Base-by-base conservation (phyloP, 805 yeast genomes). In the Teunomyces aglyptinius region DNA sequence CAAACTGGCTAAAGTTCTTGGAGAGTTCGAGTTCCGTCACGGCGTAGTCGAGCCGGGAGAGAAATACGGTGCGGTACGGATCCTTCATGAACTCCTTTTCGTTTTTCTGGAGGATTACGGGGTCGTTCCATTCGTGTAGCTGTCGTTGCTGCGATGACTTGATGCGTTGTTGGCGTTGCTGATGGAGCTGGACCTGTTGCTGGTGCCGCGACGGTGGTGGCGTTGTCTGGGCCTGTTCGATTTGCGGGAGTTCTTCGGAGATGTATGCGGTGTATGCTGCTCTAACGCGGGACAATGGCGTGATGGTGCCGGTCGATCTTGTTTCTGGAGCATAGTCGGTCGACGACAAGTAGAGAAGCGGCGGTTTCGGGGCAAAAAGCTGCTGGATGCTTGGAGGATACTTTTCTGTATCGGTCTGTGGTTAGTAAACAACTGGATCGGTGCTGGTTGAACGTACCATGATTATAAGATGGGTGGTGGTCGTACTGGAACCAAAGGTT, bases 41-140 rank as follows among this genome's bases (percentile, higher is more conserved):
- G 3, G 68, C 65, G 58, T 85, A 90, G 40, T 80, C 80, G 38
- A 92, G 65, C 44, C 97, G 70, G 0, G 86, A 85, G 5, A 92
- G 76, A 60, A 94, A 89, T 3, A 92, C 73, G 0, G 97, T 92
- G 49, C 74, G 71, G 58, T 77, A 82, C 1, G 97, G 96, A 58
- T 89, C 95, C 47, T 67, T 47, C 55, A 59, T 60, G 24, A 59
- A 53, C 16, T 52, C 58, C 29, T 50, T 49, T 49, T 73, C 76
- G 18, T 60, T 56, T 26, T 53, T 53, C 18, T 59, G 46, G 12
- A 73, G 55, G 11, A 65, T 54, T 20, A 65, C 64, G 1, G 63
- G 58, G 44, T 64, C 64, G 46, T 65, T 53, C 71, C 71, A 68
- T 43, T 68, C 67, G 16, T 49, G 33, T 26, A 63, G 41, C 53